Conservation (phyloP, 2,329 filamentous ascomycete species). For the Trichoderma sp. region DNA sequence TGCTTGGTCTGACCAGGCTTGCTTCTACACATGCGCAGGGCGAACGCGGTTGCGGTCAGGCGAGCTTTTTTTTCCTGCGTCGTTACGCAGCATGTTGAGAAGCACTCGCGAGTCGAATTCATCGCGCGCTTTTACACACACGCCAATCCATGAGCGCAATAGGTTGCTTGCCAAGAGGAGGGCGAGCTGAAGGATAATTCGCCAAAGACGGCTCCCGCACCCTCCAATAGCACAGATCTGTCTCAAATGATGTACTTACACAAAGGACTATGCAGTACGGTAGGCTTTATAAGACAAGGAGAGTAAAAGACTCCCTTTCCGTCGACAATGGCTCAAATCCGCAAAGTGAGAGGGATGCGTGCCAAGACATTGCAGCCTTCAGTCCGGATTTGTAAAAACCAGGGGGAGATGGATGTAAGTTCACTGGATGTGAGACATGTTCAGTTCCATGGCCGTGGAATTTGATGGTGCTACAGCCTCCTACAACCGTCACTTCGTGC, state of each 20-base stretch:
- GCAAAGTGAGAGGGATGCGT: not conserved
- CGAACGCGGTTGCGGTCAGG: constrained; percentile 1
- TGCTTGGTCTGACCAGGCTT: not conserved
- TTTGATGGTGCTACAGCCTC: not conserved
- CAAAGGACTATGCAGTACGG: not conserved
- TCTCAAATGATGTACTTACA: not conserved
- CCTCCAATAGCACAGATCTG: not conserved
- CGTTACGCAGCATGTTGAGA: constrained; percentile 3
- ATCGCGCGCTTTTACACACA: not conserved
- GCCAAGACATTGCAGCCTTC: constrained; percentile 13
- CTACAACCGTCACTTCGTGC: not conserved
- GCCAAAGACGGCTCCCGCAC: not conserved
- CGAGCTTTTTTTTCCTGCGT: not conserved
- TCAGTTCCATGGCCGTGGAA: not conserved
- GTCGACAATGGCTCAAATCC: not conserved
- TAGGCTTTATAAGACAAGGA: not conserved
- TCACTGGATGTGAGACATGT: not conserved
- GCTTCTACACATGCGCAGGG: constrained; percentile 4
- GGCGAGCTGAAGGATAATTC: not conserved
- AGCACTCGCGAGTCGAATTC: not conserved
- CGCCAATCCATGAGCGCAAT: not conserved
- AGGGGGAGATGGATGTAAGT: not conserved
- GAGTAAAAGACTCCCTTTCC: not conserved
- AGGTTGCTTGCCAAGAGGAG: not conserved
- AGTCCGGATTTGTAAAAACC: not conserved